A percentile compares a stretch with the other conserved stretches of the same genome.
Conservation (phyloP, 2,329 filamentous ascomycete species). For the Colletotrichum theobromicola region DNA sequence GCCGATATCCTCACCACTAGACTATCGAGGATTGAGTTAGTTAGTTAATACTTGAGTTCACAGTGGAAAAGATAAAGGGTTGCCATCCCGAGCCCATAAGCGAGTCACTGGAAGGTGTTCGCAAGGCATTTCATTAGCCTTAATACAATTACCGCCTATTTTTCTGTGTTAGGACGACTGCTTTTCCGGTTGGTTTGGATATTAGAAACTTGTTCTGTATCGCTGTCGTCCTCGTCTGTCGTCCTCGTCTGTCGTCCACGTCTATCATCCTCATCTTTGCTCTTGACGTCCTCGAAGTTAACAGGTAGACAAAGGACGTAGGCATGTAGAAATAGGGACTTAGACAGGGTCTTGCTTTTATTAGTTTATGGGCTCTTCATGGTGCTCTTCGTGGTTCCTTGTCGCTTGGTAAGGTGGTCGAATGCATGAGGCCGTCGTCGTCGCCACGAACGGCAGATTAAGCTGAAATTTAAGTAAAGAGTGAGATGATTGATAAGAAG, state of each 20-base stretch:
- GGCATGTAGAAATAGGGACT: no score
- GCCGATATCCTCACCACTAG: not conserved
- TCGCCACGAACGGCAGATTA: not conserved
- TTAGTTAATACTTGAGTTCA: rapidly evolving
- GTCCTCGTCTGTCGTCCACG: no score
- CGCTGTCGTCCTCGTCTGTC: no score
- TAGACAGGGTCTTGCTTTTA: not conserved
- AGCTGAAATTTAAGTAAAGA: no score
- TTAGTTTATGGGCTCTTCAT: rapidly evolving
- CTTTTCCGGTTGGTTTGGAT: no score
- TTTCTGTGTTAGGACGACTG: no score
- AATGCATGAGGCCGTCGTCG: not conserved
- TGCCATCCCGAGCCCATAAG: not conserved
- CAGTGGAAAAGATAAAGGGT: not conserved
- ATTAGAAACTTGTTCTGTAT: no score
- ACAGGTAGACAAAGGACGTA: no score
- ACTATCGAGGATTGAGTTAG: not conserved
- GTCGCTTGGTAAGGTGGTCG: not conserved
- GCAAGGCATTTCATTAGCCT: rapidly evolving
- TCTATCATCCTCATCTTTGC: no score
- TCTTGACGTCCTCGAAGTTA: no score
- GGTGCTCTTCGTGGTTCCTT: not conserved
- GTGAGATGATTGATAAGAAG: no score
- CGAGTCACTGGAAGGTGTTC: not conserved
- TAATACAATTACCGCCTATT: no score